phyloP scores from a whole-genome alignment of 2,329 filamentous ascomycete species.

The Verticillium albo-atrum region DNA sequence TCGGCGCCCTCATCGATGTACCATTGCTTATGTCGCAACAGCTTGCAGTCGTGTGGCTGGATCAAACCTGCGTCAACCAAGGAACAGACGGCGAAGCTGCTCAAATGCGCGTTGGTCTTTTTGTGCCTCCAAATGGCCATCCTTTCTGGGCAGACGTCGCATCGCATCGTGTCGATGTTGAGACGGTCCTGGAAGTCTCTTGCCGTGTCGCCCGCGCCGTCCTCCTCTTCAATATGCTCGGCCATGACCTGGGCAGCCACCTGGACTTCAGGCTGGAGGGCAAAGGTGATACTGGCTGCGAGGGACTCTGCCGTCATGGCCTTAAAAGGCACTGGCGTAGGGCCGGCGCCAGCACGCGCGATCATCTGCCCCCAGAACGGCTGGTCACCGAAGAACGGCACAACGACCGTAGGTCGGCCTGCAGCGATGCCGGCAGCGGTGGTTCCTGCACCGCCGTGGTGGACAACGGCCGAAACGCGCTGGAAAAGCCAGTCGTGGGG shows the following conservation, averaged over 20 bases:
- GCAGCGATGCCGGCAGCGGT: conserved; percentile 59
- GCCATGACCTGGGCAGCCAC: conserved; percentile 36
- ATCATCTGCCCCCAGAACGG: conserved; percentile 65
- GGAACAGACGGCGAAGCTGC: conserved; percentile 55
- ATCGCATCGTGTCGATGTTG: conserved; percentile 49
- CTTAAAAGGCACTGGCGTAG: conserved; percentile 52
- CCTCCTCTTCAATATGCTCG: conserved; percentile 46
- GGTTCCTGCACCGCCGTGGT: conserved; percentile 63
- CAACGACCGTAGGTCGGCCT: conserved; percentile 58
- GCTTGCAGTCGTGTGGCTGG: conserved; percentile 52
- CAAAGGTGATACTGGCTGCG: conserved; percentile 46
- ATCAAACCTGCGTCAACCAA: conserved; percentile 51
- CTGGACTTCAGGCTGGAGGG: conserved; percentile 44
- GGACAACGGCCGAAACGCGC: conserved; percentile 53
- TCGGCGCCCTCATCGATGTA: conserved; percentile 61
- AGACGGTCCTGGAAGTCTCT: conserved; percentile 52
- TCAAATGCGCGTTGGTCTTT: conserved; percentile 53
- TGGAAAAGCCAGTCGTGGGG: conserved; percentile 65
- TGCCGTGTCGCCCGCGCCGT: conserved; percentile 47
- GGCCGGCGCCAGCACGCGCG: conserved; percentile 55
- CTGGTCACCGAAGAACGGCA: conserved; percentile 65
- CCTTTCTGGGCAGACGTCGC: conserved; percentile 51
- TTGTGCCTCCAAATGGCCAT: conserved; percentile 60
- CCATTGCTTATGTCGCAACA: conserved; percentile 46
- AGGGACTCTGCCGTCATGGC: conserved; percentile 52